Evolutionary conservation across 495 filamentous ascomycete species (phyloP), one percentile per base, ranked within the genome.

Genomic region (Xanthoparmelia taractica): DNA sequence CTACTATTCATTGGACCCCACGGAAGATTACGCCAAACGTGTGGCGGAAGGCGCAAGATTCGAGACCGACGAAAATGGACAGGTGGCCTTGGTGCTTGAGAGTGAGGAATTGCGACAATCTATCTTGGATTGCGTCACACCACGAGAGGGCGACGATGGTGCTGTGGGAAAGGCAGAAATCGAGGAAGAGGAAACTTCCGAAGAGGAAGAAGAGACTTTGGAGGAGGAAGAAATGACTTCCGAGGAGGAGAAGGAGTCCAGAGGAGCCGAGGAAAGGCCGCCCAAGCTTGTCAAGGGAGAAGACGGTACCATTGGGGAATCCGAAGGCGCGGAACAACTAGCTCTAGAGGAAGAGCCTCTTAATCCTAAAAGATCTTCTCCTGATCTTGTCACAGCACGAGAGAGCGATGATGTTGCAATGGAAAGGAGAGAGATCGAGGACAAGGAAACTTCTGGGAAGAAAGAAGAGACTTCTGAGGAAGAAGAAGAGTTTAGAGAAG

Each of bases 41-140:
- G 31, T 64, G 1, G 38, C 65, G 8, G 67, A 73, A 23, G 66
- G 73, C 37, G 72, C 75, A 58, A 59, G 59, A 63, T 65, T 67
- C 73, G 40, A 60, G 66, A n/a, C 61, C 71, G 64, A 48, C 18
- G 41, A 20, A 8, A 50, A 54, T 3, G 61, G 60, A 29, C 33
- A 48, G 38, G 12, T 43, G 17, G 31, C 18, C 2, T 27, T 66
- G 18, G 36, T 58, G 1, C 60, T 66, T 25, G 47, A 33, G 4
- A 59, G 36, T 25, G 17, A 59, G 33, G 47, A 63, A 2, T 45
- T 63, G 23, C 37, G 41, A 38, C 29, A 36, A 3, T 36, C 38
- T 10, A 58, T 63, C 6, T 18, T 63, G 8, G 55, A 57, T 10
- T 63, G 33, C 12, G 45, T 63, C 12, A 47, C 31, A 15, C 61